Base-by-base conservation (phyloP, 2,329 filamentous ascomycete genomes). In the Penicillium sp. region DNA sequence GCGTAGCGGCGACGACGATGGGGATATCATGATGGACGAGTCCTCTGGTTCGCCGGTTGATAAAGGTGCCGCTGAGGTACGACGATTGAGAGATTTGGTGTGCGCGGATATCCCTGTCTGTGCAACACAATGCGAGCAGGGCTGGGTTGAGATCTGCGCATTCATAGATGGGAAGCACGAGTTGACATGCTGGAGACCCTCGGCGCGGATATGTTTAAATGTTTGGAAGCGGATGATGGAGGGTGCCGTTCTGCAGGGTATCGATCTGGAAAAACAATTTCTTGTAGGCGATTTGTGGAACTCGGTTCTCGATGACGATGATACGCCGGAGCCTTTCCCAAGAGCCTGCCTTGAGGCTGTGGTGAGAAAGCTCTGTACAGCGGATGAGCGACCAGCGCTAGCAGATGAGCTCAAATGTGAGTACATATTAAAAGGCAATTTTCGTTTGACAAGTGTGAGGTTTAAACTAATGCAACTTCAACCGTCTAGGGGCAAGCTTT, bases 71-170 rank as follows among this genome's bases (percentile, higher is more conserved):
- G 45, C 47, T 47, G 66, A 68, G 70, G 70, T 49, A 63, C 66
- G 51, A 60, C 48, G 24, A 26, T 69, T 70, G 27, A 79, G 78
- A 57, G 63, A 69, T 5, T 58, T 67, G 39, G 56, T 84, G 2
- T 81, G 83, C 59, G 69, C 68, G 10, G 73, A 84, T 64, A 74
- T 84, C 4, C 83, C 84, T 2, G 68, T 84, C 21, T 85, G 82
- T 19, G 64, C 77, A 16, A 75, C 66, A 6, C 79, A 86, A 64
- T 85, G 82, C 60, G 73, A 80, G 56, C 58, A 60, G 9, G 81
- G 70, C 2, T 86, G 82, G 82, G 67, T 64, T 37, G 75, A 80
- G 41, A 62, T 85, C 13, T 78, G 81, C 63, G 83, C 80, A 29
- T 86, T 86, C 69, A 79, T 84, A 56, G 66, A 73, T 57, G 65